Evolutionary conservation across 768 basidiomycete genomes (phyloP).

Genomic region (Russula ochroleuca): DNA sequence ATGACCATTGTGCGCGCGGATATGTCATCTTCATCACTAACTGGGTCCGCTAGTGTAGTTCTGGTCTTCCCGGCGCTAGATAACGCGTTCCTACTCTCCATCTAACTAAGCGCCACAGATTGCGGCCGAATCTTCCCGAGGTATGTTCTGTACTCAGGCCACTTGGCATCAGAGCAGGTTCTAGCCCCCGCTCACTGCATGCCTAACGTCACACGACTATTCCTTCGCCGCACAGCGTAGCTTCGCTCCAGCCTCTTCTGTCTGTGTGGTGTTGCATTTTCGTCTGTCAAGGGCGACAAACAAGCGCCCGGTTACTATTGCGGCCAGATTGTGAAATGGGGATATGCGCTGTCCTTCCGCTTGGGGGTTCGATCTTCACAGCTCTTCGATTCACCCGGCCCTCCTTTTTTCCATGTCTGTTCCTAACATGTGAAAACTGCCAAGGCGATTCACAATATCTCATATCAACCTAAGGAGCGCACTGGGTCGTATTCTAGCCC

Average conservation of each 20-base stretch:
- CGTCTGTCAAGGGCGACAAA: not conserved
- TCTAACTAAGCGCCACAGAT: not conserved
- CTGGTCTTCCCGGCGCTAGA: constrained; percentile 10
- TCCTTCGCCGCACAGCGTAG: not conserved
- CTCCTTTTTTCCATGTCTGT: not conserved
- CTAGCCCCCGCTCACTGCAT: not conserved
- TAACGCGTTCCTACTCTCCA: not conserved
- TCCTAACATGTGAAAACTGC: not conserved
- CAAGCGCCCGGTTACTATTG: not conserved
- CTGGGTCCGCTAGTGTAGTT: not conserved
- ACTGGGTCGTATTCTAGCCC: not conserved
- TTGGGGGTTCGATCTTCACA: constrained; percentile 5
- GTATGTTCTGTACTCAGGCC: not conserved
- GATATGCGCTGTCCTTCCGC: not conserved
- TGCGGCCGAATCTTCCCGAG: not conserved
- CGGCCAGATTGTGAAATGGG: not conserved
- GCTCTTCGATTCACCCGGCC: not conserved
- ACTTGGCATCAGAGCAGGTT: constrained; percentile 6
- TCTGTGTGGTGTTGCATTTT: not conserved
- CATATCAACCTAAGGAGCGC: not conserved
- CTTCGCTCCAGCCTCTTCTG: not conserved
- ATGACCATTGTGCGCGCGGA: not conserved
- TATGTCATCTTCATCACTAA: not conserved
- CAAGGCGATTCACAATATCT: not conserved
- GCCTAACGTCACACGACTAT: not conserved